phyloP scores from a whole-genome alignment of 768 basidiomycete genomes.

The Hygrocybe coccinea region DNA sequence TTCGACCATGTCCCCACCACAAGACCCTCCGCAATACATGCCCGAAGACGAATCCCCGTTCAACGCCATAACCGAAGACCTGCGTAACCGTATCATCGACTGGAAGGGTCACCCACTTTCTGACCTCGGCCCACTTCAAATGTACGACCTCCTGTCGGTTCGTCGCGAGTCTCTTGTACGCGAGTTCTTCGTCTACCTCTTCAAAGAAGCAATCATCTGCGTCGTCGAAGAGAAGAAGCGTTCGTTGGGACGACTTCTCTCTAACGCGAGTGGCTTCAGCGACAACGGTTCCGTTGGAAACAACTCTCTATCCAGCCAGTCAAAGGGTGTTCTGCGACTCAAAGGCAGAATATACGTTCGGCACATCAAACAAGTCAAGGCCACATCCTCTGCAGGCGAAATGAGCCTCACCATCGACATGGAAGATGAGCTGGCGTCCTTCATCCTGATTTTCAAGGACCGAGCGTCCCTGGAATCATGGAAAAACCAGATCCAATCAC shows the following conservation, averaged over 20 bases:
- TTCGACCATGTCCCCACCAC: conserved; percentile 24
- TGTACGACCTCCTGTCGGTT: conserved; percentile 89
- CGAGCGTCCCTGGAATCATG: conserved; percentile 84
- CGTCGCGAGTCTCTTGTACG: conserved; percentile 84
- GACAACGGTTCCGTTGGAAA: conserved; percentile 42
- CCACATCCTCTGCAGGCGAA: conserved; percentile 72
- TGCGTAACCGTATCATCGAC: conserved; percentile 85
- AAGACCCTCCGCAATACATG: conserved; percentile 10
- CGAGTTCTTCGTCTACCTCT: conserved; percentile 95
- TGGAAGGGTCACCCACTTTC: conserved; percentile 95
- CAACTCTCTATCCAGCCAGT: conserved; percentile 32
- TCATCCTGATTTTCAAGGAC: conserved; percentile 94
- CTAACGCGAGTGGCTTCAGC: conserved; percentile 53
- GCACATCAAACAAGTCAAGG: conserved; percentile 86
- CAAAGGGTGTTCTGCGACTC: conserved; percentile 75
- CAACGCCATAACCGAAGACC: conserved; percentile 78
- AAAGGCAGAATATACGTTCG: conserved; percentile 95
- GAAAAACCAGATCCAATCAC: conserved; percentile 74
- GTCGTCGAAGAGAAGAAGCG: conserved; percentile 95
- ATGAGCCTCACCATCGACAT: conserved; percentile 95
- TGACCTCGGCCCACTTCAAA: conserved; percentile 81
- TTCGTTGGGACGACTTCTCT: conserved; percentile 68
- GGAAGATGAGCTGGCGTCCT: conserved; percentile 95
- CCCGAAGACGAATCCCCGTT: conserved; percentile 71
- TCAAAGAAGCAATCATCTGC: conserved; percentile 96